Evolutionary conservation across 2,329 filamentous ascomycete species (phyloP), one percentile per base, ranked within the genome.

Genomic region (Endothia cerciana): DNA sequence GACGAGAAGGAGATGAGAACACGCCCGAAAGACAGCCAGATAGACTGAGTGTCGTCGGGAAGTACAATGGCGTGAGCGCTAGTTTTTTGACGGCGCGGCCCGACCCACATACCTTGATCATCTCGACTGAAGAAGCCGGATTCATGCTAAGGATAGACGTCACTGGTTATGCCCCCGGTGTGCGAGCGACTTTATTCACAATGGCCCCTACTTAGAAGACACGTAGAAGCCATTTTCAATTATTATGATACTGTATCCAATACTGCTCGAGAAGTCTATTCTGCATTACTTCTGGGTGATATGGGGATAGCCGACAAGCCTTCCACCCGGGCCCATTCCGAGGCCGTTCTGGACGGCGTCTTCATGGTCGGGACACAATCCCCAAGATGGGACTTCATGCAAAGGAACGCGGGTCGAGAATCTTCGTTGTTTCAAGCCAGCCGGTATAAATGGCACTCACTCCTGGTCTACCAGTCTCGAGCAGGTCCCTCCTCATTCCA

Each of bases 311-410:
- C 53, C n/a, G 6, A 58, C 8, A 22, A 40, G 36, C 36, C 55
- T 58, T 6, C 55, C 22, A 28, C 33, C 11, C n/a, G 4, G 22
- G 11, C 55, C 2, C n/a, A 40, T 15, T 8, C n/a, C 55, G n/a
- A 4, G 6, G 8, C n/a, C 6, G 36, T 28, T 15, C 22, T 19
- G 22, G 22, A 36, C 55, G 4, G 8, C 19, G 7, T 36, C 55
- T n/a, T 58, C 36, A 22, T 58, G 55, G 11, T 28, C n/a, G 1
- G 55, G n/a, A 41, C 55, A 58, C 10, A 25, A 10, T 19, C 55
- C 55, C 55, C 55, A 58, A 13, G 55, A n/a, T 13, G 55, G 36
- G 11, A n/a, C n/a, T 22, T 58, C 55, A 41, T 40, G 33, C 33
- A 58, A 5, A 22, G n/a, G 33, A 38, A 58, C 36, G 7, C n/a